phyloP scores from a whole-genome alignment of 441 rosid genomes.

The Erysimum cheiri region DNA sequence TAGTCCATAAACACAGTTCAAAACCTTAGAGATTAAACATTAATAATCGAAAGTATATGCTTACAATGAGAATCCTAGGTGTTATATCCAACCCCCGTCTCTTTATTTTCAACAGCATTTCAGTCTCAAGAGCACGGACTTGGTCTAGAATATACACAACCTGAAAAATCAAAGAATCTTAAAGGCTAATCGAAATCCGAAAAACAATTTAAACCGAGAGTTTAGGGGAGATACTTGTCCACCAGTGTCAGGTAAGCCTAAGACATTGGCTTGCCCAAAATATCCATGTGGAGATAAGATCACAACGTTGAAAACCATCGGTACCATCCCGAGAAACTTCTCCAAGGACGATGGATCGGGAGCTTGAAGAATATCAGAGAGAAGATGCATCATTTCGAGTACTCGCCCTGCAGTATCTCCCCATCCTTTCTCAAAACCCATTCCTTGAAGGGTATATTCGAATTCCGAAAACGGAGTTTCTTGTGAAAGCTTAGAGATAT shows the following conservation, averaged over 20 bases:
- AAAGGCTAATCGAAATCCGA: not conserved
- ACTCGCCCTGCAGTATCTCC: slow-evolving; percentile 87
- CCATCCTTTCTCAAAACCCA: slow-evolving; percentile 99
- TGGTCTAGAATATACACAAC: slow-evolving; percentile 96
- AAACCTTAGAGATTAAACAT: not conserved
- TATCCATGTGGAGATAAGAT: slow-evolving; percentile 96
- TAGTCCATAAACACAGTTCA: not conserved
- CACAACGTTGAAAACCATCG: slow-evolving; percentile 94
- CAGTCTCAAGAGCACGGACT: slow-evolving; percentile 93
- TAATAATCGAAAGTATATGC: slow-evolving; percentile 33
- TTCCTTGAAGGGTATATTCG: slow-evolving; percentile 79
- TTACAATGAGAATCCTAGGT: slow-evolving; percentile 92
- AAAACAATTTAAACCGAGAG: not conserved
- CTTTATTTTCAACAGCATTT: slow-evolving; percentile 87
- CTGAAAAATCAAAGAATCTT: slow-evolving; percentile 47
- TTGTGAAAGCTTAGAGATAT: slow-evolving; percentile 72
- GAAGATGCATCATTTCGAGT: slow-evolving; percentile 79
- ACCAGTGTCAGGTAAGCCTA: slow-evolving; percentile 99
- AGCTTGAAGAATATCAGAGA: slow-evolving; percentile 92
- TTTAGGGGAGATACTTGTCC: slow-evolving; percentile 70
- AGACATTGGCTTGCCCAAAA: slow-evolving; percentile 98
- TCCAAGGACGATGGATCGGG: slow-evolving; percentile 94
- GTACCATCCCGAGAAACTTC: slow-evolving; percentile 91
- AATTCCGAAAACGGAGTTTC: slow-evolving; percentile 76
- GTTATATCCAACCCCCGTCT: slow-evolving; percentile 84